Evolutionary conservation across 1,284 basidiomycete genomes (phyloP).

Genomic region (Ceratobasidium sp.): DNA sequence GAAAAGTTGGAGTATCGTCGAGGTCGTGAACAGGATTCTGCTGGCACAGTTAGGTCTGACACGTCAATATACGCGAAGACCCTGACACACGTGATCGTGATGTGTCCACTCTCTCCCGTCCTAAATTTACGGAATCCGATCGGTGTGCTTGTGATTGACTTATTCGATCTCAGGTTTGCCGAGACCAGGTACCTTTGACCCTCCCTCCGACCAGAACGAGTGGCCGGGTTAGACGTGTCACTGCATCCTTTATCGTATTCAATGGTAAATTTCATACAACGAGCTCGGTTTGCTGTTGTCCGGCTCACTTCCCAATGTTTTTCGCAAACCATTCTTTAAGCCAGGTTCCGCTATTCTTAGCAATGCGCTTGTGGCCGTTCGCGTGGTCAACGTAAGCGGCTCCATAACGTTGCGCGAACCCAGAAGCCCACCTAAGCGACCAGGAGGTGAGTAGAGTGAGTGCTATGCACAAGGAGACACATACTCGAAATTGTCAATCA

Average conservation of each 20-base stretch:
- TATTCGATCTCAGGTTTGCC: not conserved
- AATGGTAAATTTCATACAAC: not conserved
- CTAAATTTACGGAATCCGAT: not conserved
- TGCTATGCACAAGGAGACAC: not conserved
- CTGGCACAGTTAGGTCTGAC: not conserved
- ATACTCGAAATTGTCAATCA: conserved; percentile 78
- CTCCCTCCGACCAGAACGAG: not conserved
- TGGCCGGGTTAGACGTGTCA: too few relatives aligned
- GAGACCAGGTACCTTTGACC: not conserved
- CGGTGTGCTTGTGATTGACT: not conserved
- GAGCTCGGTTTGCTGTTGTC: not conserved
- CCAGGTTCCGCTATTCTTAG: conserved; percentile 56
- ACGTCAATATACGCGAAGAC: not conserved
- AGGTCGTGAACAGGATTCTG: not conserved
- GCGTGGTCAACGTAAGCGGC: conserved; percentile 71
- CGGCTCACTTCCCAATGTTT: conserved; percentile 1
- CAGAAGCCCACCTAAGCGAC: conserved; percentile 59
- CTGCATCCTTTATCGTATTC: too few relatives aligned
- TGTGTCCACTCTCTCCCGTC: not conserved
- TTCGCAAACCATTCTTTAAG: conserved; percentile 11
- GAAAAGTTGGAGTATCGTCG: conserved; percentile 4
- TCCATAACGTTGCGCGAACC: conserved; percentile 66
- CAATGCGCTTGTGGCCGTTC: conserved; percentile 65
- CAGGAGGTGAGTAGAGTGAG: conserved; percentile 38
- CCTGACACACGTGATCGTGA: not conserved